These are phyloP conservation scores for Ustilago tritici DNA, from an alignment of 1,284 basidiomycete genomes.

Conservation along the genomic window DNA sequence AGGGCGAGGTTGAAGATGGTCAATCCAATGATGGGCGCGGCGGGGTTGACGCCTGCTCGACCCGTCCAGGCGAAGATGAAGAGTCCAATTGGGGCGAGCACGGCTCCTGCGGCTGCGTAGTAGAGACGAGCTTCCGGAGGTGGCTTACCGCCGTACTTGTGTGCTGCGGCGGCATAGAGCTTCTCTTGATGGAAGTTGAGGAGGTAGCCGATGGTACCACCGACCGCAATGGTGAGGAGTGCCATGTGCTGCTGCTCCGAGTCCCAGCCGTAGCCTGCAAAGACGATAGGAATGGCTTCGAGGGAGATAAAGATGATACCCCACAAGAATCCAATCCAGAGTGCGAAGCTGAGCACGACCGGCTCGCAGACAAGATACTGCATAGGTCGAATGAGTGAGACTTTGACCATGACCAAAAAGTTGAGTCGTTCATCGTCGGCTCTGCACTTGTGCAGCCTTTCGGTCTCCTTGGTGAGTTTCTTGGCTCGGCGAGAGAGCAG, in stretches of 20 bases:
- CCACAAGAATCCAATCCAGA: slow-evolving; percentile 70
- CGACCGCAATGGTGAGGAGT: slow-evolving; percentile 54
- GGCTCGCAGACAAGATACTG: slow-evolving; percentile 71
- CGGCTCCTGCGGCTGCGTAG: slow-evolving; percentile 50
- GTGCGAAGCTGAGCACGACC: slow-evolving; percentile 70
- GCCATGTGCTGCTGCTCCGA: slow-evolving; percentile 48
- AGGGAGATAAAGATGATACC: slow-evolving; percentile 53
- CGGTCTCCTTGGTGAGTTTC: slow-evolving; percentile 69
- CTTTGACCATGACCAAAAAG: slow-evolving; percentile 63
- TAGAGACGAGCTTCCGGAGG: slow-evolving; percentile 72
- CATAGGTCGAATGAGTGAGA: slow-evolving; percentile 65
- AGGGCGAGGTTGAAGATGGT: slow-evolving; percentile 44
- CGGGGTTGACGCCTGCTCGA: slow-evolving; percentile 35
- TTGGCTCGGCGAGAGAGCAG: slow-evolving; percentile 70
- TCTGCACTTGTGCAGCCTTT: slow-evolving; percentile 69
- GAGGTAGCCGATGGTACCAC: slow-evolving; percentile 75
- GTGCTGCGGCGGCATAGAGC: slow-evolving; percentile 44
- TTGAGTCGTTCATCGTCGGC: slow-evolving; percentile 63
- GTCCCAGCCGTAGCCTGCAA: slow-evolving; percentile 59
- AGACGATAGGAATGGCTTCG: slow-evolving; percentile 61
- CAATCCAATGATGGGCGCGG: slow-evolving; percentile 51
- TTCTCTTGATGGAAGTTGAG: slow-evolving; percentile 73
- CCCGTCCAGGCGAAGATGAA: slow-evolving; percentile 61
- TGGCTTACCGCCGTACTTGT: slow-evolving; percentile 68
- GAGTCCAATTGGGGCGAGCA: slow-evolving; percentile 53